A percentile compares a stretch with the other conserved stretches of the same genome.
phyloP scores from a whole-genome alignment of 441 rosid species.

The Pelargonium citronellum region DNA sequence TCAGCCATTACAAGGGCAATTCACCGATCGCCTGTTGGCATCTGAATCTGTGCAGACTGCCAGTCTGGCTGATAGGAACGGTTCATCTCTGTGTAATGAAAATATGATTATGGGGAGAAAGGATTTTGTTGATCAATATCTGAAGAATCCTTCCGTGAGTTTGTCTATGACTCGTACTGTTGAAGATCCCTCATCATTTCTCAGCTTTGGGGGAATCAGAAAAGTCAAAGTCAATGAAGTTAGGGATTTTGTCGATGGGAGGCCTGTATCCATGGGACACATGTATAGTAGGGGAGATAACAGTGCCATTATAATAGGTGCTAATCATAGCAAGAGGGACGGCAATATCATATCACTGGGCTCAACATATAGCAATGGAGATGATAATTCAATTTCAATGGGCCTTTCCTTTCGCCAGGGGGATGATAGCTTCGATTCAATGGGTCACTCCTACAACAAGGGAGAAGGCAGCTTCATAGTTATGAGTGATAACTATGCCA shows the following conservation, averaged over 20 bases:
- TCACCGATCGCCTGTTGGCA: conserved; percentile 41
- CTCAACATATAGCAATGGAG: conserved; percentile 24
- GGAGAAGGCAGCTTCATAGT: conserved; percentile 36
- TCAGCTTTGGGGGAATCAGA: conserved; percentile 43
- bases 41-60: conserved; percentile 43
- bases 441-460: conserved; percentile 45
- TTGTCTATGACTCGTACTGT: conserved; percentile 50
- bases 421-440: conserved; percentile 40
- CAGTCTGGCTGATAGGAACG: conserved; percentile 45
- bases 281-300: conserved; percentile 36
- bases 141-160: conserved; percentile 40
- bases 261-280: conserved; percentile 37
- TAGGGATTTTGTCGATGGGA: conserved; percentile 37
- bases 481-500: conserved; percentile 38
- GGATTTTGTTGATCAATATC: conserved; percentile 37
- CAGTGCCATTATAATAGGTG: conserved; percentile 27
- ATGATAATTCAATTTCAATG: conserved; percentile 26
- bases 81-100: conserved; percentile 33
- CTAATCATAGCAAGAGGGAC: conserved; percentile 26
- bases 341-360: conserved; percentile 27
- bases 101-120: conserved; percentile 35
- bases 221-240: conserved; percentile 57
- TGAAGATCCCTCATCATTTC: conserved; percentile 42
- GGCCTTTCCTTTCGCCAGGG: conserved; percentile 30
- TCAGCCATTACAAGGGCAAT: conserved; percentile 43